Conservation (phyloP, 2,329 filamentous ascomycete genomes). For the Aspergillus sergii region DNA sequence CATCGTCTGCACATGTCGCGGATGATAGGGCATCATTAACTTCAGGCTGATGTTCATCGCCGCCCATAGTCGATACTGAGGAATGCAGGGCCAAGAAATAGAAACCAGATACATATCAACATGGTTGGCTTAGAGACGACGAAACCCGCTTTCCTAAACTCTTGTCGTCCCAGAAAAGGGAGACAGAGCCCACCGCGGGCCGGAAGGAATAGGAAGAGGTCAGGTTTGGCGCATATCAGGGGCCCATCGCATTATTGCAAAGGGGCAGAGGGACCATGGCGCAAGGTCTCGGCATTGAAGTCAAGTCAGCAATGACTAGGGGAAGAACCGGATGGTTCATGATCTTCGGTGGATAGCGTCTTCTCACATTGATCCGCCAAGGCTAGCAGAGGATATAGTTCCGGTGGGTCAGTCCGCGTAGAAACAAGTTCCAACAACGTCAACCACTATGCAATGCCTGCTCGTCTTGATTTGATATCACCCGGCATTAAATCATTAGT, state of each 20-base stretch:
- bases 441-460: constrained; percentile 8
- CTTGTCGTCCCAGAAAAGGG: constrained; percentile 11
- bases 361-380: constrained; percentile 8
- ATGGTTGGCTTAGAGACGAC: constrained; percentile 14
- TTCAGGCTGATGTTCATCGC: constrained; percentile 9
- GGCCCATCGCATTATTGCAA: constrained; percentile 9
- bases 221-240: constrained; percentile 16
- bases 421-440: constrained; percentile 6
- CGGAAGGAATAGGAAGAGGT: constrained; percentile 13
- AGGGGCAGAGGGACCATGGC: constrained; percentile 11
- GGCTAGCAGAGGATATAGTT: constrained; percentile 1
- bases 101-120: constrained; percentile 6
- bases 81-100: constrained; percentile 13
- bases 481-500: neutral
- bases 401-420: constrained; percentile 10
- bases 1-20: constrained; percentile 10
- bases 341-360: constrained; percentile 8
- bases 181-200: constrained; percentile 8
- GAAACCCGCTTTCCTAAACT: constrained; percentile 8
- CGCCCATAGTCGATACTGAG: constrained; percentile 4
- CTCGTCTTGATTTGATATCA: constrained; percentile 1
- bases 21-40: constrained; percentile 10
- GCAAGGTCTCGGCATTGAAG: constrained; percentile 4
- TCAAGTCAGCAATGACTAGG: constrained; percentile 4
- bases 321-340: constrained; percentile 4